These are phyloP conservation scores for Phytophthora europaea DNA, from an alignment of 352 stramenopile species.

Conservation along the genomic window DNA sequence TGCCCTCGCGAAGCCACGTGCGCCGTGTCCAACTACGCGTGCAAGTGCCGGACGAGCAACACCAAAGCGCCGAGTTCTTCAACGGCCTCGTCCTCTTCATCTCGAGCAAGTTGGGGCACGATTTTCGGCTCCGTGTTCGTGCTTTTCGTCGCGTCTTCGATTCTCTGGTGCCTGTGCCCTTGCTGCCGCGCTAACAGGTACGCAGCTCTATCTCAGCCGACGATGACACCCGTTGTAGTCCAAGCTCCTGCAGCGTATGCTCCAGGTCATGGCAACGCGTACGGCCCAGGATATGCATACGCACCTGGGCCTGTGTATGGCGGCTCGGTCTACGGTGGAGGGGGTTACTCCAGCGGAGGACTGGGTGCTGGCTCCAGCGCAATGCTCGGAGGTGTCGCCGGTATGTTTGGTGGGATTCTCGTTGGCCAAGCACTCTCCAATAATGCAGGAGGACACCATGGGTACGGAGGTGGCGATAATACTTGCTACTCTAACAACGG, in stretches of 20 bases:
- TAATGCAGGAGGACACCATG: conserved; percentile 21
- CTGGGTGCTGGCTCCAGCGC: conserved; percentile 36
- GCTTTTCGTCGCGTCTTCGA: conserved; percentile 18
- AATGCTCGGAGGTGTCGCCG: conserved; percentile 37
- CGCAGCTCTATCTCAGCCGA: conserved; percentile 18
- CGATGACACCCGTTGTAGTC: conserved; percentile 29
- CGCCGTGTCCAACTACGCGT: conserved; percentile 40
- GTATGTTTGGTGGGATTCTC: conserved; percentile 37
- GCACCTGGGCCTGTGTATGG: conserved; percentile 20
- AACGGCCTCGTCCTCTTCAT: conserved; percentile 6
- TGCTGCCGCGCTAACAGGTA: conserved; percentile 34
- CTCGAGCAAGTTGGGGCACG: conserved; percentile 12
- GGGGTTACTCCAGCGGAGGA: conserved; percentile 26
- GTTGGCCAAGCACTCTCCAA: conserved; percentile 27
- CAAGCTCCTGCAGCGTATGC: conserved; percentile 26
- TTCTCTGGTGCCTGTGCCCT: conserved; percentile 40
- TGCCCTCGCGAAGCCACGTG: conserved; percentile 39
- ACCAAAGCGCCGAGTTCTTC: conserved; percentile 16
- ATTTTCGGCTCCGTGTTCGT: conserved; percentile 25
- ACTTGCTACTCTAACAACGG: conserved; percentile 18
- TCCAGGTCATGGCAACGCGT: conserved; percentile 24
- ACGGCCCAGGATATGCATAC: conserved; percentile 21
- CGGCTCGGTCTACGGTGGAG: conserved; percentile 20
- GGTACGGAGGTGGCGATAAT: conserved; percentile 11
- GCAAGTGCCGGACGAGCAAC: conserved; percentile 35